Base-by-base conservation (phyloP, 257 asterid genomes). In the Jacaranda mimosifolia region DNA sequence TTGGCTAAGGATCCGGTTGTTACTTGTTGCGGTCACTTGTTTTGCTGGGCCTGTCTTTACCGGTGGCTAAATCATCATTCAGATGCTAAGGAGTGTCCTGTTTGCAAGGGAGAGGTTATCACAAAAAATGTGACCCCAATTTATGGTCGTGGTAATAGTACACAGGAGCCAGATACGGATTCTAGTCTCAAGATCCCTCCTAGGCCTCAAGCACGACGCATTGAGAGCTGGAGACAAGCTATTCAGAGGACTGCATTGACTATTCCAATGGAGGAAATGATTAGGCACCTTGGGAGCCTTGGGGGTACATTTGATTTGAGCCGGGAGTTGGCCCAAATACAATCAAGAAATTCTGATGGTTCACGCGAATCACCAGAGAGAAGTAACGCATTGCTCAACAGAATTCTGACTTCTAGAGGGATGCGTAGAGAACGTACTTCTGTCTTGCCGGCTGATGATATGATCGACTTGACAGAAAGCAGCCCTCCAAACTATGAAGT, bases 41-140 rank as follows among this genome's bases (percentile, higher is more conserved):
- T 89, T 82, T 96, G 99, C 75, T 96, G 99, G 99, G 93, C 97
- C 3, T 96, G 99, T 80, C 94, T 96, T 58, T 96, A 90, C 83
- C 90, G 92, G 21, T 96, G 99, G 99, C 68, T 96, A 46, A 90
- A 93, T 75, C 84, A 86, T 77, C 97, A 96, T 82, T 96, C 98
- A 0, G 96, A 92, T 62, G 99, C 96, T 9, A 90, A 89, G 81
- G 97, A 93, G 53, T 95, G 99, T 39, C 99, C 99, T 0, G 98
- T 96, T 74, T 93, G 99, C 84, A 96, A 96, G 60, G 99, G 99
- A 70, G 98, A 93, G 87, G 99, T 96, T 46, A 87, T 92, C 7
- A 56, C 77, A 18, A 93, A 91, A 80, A 84, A 77, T 6, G 90
- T 96, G 49, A 93, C 96, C 63, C 99, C 99, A 43, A 93, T 96